A percentile compares a stretch with the other conserved stretches of the same genome.
These are phyloP conservation scores for Corylus avellana DNA, from an alignment of 306 rosid species.

Conservation along the genomic window DNA sequence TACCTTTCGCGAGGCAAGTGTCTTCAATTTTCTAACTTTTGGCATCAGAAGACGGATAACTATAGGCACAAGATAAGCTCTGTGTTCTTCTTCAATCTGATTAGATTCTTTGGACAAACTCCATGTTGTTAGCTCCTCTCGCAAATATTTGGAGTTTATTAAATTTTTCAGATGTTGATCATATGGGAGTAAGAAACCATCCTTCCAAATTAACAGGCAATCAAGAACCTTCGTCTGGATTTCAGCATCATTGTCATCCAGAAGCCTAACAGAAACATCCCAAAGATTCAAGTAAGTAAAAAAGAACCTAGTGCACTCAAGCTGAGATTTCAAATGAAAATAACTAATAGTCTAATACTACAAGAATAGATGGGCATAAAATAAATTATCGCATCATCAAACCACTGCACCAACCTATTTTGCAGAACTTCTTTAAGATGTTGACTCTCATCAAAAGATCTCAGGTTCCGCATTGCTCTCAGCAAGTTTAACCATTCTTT, in stretches of 20 bases:
- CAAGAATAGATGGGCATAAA: slow-evolving; percentile 8
- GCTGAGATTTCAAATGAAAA: slow-evolving; percentile 2
- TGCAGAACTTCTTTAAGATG: slow-evolving; percentile 78
- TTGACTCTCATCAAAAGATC: slow-evolving; percentile 57
- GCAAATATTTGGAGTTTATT: slow-evolving; percentile 50
- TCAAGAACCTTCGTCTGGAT: slow-evolving; percentile 81
- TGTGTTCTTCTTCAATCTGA: slow-evolving; percentile 64
- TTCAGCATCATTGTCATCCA: slow-evolving; percentile 90
- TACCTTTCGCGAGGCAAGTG: slow-evolving; percentile 88
- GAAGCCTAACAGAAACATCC: slow-evolving; percentile 56
- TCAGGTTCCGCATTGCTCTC: slow-evolving; percentile 69
- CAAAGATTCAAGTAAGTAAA: slow-evolving; percentile 10
- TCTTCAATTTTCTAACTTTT: slow-evolving; percentile 81
- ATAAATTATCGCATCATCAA: slow-evolving; percentile 3
- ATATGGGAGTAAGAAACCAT: slow-evolving; percentile 66
- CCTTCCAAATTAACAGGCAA: slow-evolving; percentile 79
- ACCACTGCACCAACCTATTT: slow-evolving; percentile 58
- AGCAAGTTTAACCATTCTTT: slow-evolving; percentile 95
- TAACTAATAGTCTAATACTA: not conserved
- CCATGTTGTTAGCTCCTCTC: slow-evolving; percentile 93
- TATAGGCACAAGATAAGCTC: slow-evolving; percentile 67
- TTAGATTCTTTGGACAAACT: slow-evolving; percentile 72
- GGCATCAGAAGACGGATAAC: slow-evolving; percentile 85
- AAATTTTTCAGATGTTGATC: slow-evolving; percentile 70
- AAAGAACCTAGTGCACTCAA: not conserved